Evolutionary conservation across 2,329 filamentous ascomycete species (phyloP).

Genomic region (Botrytis sinoallii): DNA sequence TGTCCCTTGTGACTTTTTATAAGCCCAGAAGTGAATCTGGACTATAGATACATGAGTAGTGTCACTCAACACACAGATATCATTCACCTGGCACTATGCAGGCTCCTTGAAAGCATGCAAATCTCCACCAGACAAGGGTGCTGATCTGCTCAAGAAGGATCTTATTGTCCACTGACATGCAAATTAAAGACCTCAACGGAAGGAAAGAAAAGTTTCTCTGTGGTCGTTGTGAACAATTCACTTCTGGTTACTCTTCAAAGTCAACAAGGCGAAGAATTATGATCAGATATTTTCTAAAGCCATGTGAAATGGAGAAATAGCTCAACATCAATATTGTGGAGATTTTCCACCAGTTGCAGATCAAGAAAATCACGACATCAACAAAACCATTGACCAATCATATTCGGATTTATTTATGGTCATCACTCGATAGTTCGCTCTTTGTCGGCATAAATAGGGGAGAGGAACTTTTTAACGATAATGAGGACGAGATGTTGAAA

Average conservation of each 20-base stretch:
- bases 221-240: background rate
- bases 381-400: background rate
- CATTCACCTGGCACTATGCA: background rate
- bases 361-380: background rate
- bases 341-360: slow-evolving; percentile 1
- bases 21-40: background rate
- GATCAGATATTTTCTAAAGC: background rate
- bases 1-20: background rate
- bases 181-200: background rate
- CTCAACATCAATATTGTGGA: background rate
- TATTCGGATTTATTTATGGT: background rate
- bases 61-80: background rate
- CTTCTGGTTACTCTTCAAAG: background rate
- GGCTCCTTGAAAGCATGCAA: background rate
- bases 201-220: background rate
- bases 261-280: background rate
- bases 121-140: background rate
- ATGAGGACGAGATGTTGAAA: background rate
- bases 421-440: background rate
- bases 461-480: background rate
- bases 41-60: background rate
- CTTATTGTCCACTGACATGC: background rate
- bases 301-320: background rate
- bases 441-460: background rate
- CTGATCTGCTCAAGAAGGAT: background rate